phyloP scores from a whole-genome alignment of 1,284 basidiomycete genomes.

The Xerocomus amazonicus region DNA sequence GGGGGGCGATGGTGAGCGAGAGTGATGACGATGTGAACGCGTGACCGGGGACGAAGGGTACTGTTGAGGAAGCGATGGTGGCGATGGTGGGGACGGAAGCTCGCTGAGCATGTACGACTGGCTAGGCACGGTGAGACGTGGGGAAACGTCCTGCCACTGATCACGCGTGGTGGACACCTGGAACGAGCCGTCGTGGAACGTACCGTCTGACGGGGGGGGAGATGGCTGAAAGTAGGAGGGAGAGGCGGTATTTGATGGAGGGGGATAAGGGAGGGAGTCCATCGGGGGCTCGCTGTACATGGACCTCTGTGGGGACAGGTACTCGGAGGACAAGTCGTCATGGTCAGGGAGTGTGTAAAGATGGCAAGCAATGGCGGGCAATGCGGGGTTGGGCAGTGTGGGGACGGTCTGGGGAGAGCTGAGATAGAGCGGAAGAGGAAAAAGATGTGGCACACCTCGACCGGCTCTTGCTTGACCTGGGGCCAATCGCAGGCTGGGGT shows the following conservation, averaged over 20 bases:
- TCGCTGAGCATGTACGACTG: slow-evolving; percentile 20
- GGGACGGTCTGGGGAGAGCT: slow-evolving; percentile 12
- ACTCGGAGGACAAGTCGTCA: slow-evolving; percentile 6
- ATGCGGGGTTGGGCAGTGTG: slow-evolving; percentile 11
- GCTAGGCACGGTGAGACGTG: background rate
- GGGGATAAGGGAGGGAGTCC: slow-evolving; percentile 30
- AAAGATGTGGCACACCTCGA: slow-evolving; percentile 19
- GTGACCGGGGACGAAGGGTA: slow-evolving; percentile 15
- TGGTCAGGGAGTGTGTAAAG: slow-evolving; percentile 21
- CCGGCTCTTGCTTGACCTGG: slow-evolving; percentile 24
- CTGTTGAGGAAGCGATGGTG: slow-evolving; percentile 11
- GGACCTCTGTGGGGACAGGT: background rate
- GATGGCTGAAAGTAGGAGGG: slow-evolving; percentile 18
- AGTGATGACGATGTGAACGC: slow-evolving; percentile 17
- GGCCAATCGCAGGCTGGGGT: slow-evolving; percentile 17
- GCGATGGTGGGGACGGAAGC: slow-evolving; percentile 9
- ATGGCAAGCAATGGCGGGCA: slow-evolving; percentile 6
- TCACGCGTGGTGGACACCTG: slow-evolving; percentile 7
- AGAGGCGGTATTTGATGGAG: slow-evolving; percentile 19
- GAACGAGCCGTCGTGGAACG: background rate
- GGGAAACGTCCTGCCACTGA: slow-evolving; percentile 22
- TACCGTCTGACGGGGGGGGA: slow-evolving; percentile 13
- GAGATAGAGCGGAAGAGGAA: slow-evolving; percentile 2
- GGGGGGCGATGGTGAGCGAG: slow-evolving; percentile 26
- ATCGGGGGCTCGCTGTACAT: slow-evolving; percentile 25